These are phyloP conservation scores for Macrophomina pseudophaseolina DNA, from an alignment of 2,329 filamentous ascomycete genomes.

Conservation along the genomic window DNA sequence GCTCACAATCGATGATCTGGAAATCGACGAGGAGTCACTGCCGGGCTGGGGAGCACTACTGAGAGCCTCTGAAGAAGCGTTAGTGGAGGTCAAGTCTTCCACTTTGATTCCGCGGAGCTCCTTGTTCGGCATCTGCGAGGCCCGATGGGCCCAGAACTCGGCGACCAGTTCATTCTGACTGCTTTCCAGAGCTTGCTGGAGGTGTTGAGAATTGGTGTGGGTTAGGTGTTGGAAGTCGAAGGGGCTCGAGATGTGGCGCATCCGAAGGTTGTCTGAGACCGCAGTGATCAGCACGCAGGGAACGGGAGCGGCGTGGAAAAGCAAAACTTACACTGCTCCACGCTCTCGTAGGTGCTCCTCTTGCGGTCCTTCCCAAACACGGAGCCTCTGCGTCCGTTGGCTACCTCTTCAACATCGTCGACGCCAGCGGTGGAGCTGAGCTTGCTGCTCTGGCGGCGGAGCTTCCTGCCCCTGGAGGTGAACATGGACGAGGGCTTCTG, in stretches of 20 bases:
- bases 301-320: background rate
- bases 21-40: conserved; percentile 6
- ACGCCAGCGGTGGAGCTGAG: conserved; percentile 31
- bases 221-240: conserved; percentile 70
- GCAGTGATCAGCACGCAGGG: conserved; percentile 27
- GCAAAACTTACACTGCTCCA: conserved; percentile 35
- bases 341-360: conserved; percentile 36
- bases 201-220: conserved; percentile 62
- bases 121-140: conserved; percentile 56
- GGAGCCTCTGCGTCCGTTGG: conserved; percentile 38
- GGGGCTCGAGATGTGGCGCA: conserved; percentile 60
- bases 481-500: conserved; percentile 38
- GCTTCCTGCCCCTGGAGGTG: conserved; percentile 38
- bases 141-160: conserved; percentile 59
- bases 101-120: conserved; percentile 60
- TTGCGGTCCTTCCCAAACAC: conserved; percentile 39
- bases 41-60: background rate
- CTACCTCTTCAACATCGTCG: conserved; percentile 36
- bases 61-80: background rate
- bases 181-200: conserved; percentile 57
- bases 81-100: conserved; percentile 50
- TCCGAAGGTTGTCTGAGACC: conserved; percentile 28
- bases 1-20: conserved; percentile 29
- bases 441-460: conserved; percentile 43
- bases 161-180: conserved; percentile 58